A percentile compares a stretch with the other conserved stretches of the same genome.
These are phyloP conservation scores for Lepidium africanum DNA, from an alignment of 345 rosid species.

Conservation along the genomic window DNA sequence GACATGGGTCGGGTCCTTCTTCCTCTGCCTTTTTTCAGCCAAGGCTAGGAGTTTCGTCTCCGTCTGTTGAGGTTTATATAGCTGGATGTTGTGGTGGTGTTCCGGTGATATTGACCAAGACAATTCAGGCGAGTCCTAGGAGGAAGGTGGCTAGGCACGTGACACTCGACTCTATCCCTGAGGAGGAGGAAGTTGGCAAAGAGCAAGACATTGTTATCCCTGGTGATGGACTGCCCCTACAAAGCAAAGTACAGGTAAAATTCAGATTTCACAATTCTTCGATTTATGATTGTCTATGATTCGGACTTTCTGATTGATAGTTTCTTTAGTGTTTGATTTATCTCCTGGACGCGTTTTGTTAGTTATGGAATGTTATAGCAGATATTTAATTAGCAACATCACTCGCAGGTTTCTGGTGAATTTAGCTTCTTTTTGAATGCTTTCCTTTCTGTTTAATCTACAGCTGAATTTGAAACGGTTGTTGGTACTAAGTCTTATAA, in stretches of 20 bases:
- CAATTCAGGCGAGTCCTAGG: slow-evolving; percentile 58
- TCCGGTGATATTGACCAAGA: slow-evolving; percentile 85
- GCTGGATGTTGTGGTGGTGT: slow-evolving; percentile 82
- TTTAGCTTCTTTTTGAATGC: neutral
- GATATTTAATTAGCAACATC: neutral
- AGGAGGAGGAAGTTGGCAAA: slow-evolving; percentile 70
- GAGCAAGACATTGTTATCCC: slow-evolving; percentile 22
- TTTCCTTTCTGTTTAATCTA: neutral
- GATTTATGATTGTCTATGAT: neutral
- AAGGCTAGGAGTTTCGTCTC: slow-evolving; percentile 53
- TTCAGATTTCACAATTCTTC: neutral
- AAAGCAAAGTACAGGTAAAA: slow-evolving; percentile 46
- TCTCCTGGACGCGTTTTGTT: neutral
- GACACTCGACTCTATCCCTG: slow-evolving; percentile 74
- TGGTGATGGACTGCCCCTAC: slow-evolving; percentile 23
- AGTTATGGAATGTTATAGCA: neutral
- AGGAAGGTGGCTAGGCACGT: slow-evolving; percentile 48
- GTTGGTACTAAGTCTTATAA: neutral
- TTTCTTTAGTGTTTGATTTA: neutral
- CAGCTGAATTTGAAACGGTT: neutral
- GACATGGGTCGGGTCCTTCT: slow-evolving; percentile 25
- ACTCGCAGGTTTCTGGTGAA: neutral
- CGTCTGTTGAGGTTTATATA: slow-evolving; percentile 74
- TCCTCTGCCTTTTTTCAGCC: slow-evolving; percentile 47
- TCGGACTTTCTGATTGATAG: neutral